A percentile compares a stretch with the other conserved stretches of the same genome.
These are phyloP conservation scores for Ciborinia camelliae DNA, from an alignment of 2,329 filamentous ascomycete genomes.

Conservation along the genomic window DNA sequence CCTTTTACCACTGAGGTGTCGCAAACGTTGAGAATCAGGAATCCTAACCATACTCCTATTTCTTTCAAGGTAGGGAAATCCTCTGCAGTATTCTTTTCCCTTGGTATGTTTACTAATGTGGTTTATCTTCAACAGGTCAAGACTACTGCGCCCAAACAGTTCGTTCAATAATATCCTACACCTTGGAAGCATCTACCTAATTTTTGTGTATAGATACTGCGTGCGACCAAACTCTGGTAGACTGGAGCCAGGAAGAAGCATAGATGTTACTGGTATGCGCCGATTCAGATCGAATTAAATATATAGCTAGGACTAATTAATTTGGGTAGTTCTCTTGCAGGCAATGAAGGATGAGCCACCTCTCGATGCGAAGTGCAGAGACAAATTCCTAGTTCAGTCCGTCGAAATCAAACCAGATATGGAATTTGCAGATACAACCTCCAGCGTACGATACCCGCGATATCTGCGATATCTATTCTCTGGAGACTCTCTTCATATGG, in stretches of 20 bases:
- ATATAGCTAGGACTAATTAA: conserved; percentile 21
- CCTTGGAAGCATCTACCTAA: not conserved
- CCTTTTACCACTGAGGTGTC: conserved; percentile 65
- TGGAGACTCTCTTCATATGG: not conserved
- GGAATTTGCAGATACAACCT: conserved; percentile 74
- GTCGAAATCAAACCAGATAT: conserved; percentile 79
- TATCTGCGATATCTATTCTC: conserved; percentile 39
- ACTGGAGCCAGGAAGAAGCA: conserved; percentile 83
- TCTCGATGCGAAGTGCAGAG: conserved; percentile 81
- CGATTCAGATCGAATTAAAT: not conserved
- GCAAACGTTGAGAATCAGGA: conserved; percentile 62
- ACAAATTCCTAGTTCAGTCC: conserved; percentile 97
- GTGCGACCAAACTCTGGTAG: conserved; percentile 95
- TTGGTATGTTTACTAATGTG: not conserved
- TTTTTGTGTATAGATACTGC: conserved; percentile 68
- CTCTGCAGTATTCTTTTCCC: conserved; percentile 23
- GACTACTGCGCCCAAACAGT: conserved; percentile 99
- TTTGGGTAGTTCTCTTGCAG: conserved; percentile 75
- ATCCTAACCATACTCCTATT: conserved; percentile 59
- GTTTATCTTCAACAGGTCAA: conserved; percentile 66
- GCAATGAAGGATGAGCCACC: conserved; percentile 96
- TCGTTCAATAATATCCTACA: conserved; percentile 41
- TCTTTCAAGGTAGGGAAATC: conserved; percentile 62
- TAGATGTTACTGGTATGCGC: conserved; percentile 83
- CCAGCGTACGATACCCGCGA: conserved; percentile 65